Evolutionary conservation across 495 filamentous ascomycete species (phyloP), one percentile per base, ranked within the genome.

Genomic region (Tuber brumale): DNA sequence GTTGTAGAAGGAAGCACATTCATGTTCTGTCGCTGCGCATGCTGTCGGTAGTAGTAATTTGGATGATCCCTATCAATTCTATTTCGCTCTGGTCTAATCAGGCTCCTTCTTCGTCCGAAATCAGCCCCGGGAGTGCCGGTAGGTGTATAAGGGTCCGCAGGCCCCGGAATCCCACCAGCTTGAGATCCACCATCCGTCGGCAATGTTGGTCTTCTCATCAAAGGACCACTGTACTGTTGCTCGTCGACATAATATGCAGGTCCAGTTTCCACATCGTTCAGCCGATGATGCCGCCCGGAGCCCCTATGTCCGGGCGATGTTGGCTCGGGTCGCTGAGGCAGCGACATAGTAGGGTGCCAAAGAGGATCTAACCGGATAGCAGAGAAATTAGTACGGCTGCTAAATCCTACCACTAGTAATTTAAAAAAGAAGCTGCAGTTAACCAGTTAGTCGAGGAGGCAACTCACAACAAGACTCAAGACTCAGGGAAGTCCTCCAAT

Each of bases 31-130:
- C 88, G 88, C 66, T 93, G 92, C 18, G 93, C 93, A 88, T 95
- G 93, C 82, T 97, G 91, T 57, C 92, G 89, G 83, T 98, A 98
- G 82, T 97, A 89, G 82, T 97, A 98, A 82, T 98, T 95, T 16
- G 94, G 94, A 83, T 97, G 93, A 77, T 94, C 92, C 74, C 85
- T 87, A 75, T 94, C 91, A 75, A 94, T 91, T 39, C 91, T 89
- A 76, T 90, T 91, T 73, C 96, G 89, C 82, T 99, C 95, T 4
- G 96, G 96, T 77, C 92, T 88, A 76, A 98, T 90, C 73, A 99
- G 85, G 80, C 91, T 96, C 79, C 90, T 89, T 83, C 97, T 97
- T 70, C 93, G 87, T 35, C 87, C 83, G 72, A 93, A 82, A 35
- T 91, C 86, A 75, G 75, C 75, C 74, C 46, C 70, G 78, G 84